A percentile compares a stretch with the other conserved stretches of the same genome.
These are phyloP conservation scores for Chalciporus pseudorubinellus DNA, from an alignment of 768 basidiomycete genomes.

Conservation along the genomic window DNA sequence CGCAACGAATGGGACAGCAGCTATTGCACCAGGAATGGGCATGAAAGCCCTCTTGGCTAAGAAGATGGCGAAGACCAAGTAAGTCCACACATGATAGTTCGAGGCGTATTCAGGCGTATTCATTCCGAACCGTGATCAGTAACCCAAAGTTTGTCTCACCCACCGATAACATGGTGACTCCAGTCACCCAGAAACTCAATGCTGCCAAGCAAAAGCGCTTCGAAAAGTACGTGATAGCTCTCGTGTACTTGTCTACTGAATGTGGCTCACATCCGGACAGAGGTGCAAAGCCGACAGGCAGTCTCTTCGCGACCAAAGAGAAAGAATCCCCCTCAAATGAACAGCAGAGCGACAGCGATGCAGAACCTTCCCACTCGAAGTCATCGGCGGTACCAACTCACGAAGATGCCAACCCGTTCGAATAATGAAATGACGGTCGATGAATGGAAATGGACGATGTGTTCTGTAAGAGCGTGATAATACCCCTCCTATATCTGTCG, in stretches of 20 bases:
- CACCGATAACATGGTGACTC: conserved; percentile 93
- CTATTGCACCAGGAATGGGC: conserved; percentile 70
- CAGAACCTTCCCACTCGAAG: conserved; percentile 35
- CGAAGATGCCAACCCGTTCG: conserved; percentile 76
- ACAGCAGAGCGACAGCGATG: conserved; percentile 37
- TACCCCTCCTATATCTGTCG: conserved; percentile 23
- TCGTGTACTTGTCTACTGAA: background rate
- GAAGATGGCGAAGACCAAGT: conserved; percentile 89
- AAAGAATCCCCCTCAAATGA: conserved; percentile 34
- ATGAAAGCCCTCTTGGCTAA: conserved; percentile 92
- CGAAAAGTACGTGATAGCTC: conserved; percentile 60
- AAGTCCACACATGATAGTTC: conserved; percentile 31
- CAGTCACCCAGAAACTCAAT: conserved; percentile 86
- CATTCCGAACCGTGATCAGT: conserved; percentile 39
- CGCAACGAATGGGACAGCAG: conserved; percentile 48
- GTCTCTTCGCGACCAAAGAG: conserved; percentile 49
- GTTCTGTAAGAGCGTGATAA: conserved; percentile 29
- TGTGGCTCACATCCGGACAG: conserved; percentile 32
- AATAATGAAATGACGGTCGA: conserved; percentile 6
- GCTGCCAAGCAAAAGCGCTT: conserved; percentile 95
- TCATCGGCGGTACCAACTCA: conserved; percentile 32
- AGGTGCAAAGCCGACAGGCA: conserved; percentile 56
- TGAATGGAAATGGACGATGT: conserved; percentile 4
- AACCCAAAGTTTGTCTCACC: conserved; percentile 90
- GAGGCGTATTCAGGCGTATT: background rate